These are phyloP conservation scores for Ceratorhiza oryzae-sativae DNA, from an alignment of 1,284 basidiomycete genomes.

Conservation along the genomic window DNA sequence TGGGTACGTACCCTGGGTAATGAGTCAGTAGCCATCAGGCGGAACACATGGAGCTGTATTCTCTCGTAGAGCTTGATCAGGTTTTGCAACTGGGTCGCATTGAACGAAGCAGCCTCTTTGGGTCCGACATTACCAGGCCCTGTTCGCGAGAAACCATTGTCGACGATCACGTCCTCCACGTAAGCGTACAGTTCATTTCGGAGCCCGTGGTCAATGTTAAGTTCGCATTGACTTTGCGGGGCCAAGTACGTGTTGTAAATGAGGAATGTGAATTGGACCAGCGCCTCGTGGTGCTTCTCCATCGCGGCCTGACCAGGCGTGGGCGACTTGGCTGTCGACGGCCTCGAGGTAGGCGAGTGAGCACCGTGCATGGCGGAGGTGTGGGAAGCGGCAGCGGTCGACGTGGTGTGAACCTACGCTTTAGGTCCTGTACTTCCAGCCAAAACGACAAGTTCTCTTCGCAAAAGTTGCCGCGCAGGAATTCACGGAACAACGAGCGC, in stretches of 20 bases:
- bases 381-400: conserved; percentile 78
- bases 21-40: conserved; percentile 97
- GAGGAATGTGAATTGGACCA: conserved; percentile 92
- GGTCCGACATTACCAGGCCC: conserved; percentile 61
- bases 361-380: conserved; percentile 45
- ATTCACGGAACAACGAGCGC: conserved; percentile 91
- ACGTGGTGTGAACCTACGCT: conserved; percentile 95
- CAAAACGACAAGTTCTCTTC: conserved; percentile 98
- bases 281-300: conserved; percentile 95
- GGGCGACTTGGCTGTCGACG: conserved; percentile 44
- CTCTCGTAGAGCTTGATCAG: conserved; percentile 94
- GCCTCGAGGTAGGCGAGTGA: conserved; percentile 43
- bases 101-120: conserved; percentile 75
- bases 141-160: conserved; percentile 42
- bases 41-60: conserved; percentile 96
- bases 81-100: conserved; percentile 93
- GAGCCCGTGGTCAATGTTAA: conserved; percentile 97
- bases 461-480: conserved; percentile 92
- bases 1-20: conserved; percentile 79
- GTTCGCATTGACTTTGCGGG: conserved; percentile 91
- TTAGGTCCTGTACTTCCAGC: conserved; percentile 97
- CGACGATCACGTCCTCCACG: conserved; percentile 83
- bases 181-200: conserved; percentile 94
- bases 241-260: conserved; percentile 97
- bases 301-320: conserved; percentile 86